Evolutionary conservation across 78 protist genomes (phyloP).

Genomic region (Speleostelium caveatum): DNA sequence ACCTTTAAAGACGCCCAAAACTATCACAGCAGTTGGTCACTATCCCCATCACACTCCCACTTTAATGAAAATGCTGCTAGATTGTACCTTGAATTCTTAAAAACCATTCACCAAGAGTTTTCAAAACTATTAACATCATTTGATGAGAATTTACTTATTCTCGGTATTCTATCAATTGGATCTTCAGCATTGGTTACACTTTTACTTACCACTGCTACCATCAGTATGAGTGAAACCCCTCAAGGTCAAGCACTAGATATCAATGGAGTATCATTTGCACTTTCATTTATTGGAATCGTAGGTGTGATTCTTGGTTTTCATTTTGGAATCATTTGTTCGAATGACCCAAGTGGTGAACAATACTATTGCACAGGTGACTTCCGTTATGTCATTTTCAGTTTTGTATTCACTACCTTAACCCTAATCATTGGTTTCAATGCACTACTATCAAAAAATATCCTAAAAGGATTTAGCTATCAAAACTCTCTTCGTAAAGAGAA

Average conservation of each 20-base stretch:
- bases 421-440: constrained; percentile 64
- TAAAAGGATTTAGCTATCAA: constrained; percentile 2
- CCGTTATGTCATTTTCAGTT: constrained; percentile 27
- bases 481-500: constrained; percentile 48
- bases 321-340: constrained; percentile 26
- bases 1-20: constrained; percentile 55
- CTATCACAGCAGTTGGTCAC: constrained; percentile 43
- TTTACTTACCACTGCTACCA: constrained; percentile 29
- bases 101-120: constrained; percentile 25
- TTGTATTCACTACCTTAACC: constrained; percentile 35
- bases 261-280: constrained; percentile 47
- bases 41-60: constrained; percentile 45
- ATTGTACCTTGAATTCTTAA: constrained; percentile 30
- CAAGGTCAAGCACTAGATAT: constrained; percentile 7
- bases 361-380: constrained; percentile 37
- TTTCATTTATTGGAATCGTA: constrained; percentile 20
- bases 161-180: constrained; percentile 59
- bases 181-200: constrained; percentile 65
- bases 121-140: constrained; percentile 20
- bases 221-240: constrained; percentile 21
- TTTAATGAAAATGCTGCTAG: constrained; percentile 50
- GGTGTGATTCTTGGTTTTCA: constrained; percentile 7
- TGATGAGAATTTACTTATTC: constrained; percentile 40
- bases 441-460: constrained; percentile 17
- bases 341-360: not conserved